These are phyloP conservation scores for Xylariomycetidae sp. DNA, from an alignment of 2,329 filamentous ascomycete species.

Conservation along the genomic window DNA sequence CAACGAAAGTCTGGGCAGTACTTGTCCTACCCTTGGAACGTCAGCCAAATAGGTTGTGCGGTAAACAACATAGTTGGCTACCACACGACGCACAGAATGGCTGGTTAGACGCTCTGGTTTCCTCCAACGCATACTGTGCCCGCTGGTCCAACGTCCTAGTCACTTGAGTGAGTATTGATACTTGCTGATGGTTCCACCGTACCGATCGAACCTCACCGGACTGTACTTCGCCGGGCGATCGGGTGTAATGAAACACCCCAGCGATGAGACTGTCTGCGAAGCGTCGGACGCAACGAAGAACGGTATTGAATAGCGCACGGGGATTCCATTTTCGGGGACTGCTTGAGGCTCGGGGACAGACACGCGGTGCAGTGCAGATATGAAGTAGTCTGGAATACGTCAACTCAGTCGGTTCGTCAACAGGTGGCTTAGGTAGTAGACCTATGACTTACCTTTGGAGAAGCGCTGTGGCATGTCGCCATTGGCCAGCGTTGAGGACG, in stretches of 20 bases:
- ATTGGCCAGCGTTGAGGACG: slow-evolving; percentile 19
- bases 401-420: slow-evolving; percentile 1
- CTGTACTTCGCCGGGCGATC: slow-evolving; percentile 16
- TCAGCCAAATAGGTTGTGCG: too few species aligned
- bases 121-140: too few species aligned
- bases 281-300: slow-evolving; percentile 18
- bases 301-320: slow-evolving; percentile 20
- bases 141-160: too few species aligned
- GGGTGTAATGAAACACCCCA: slow-evolving; percentile 13
- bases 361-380: slow-evolving; percentile 18
- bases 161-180: too few species aligned
- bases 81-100: too few species aligned
- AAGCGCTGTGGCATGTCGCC: slow-evolving; percentile 22
- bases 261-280: slow-evolving; percentile 15
- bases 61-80: too few species aligned
- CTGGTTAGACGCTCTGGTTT: too few species aligned
- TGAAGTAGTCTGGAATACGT: slow-evolving; percentile 16
- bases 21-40: too few species aligned
- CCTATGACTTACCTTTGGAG: slow-evolving; percentile 14
- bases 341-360: slow-evolving; percentile 12
- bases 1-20: too few species aligned
- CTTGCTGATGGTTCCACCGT: slow-evolving; percentile 16
- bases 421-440: too few species aligned
- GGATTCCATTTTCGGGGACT: slow-evolving; percentile 11
- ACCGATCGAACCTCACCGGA: slow-evolving; percentile 19